Conservation (phyloP, 2,329 filamentous ascomycete species). For the Zymoseptoria ardabiliae region DNA sequence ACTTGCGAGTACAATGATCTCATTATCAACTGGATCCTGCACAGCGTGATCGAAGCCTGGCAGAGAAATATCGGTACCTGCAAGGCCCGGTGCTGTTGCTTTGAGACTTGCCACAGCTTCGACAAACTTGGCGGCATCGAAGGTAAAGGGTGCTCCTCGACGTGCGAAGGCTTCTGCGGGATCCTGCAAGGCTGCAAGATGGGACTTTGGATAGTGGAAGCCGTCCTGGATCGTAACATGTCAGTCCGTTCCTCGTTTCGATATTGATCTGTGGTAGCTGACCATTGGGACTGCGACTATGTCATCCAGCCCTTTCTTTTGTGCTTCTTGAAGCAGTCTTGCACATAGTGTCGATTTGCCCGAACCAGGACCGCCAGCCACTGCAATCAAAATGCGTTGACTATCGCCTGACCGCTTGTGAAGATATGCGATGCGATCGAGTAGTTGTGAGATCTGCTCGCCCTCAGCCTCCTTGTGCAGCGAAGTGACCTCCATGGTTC, state of each 20-base stretch:
- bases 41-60: constrained; percentile 32
- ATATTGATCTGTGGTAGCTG: not conserved
- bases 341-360: not conserved
- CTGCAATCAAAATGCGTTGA: not conserved
- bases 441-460: not conserved
- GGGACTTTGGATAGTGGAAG: constrained; percentile 30
- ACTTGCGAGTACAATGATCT: constrained; percentile 19
- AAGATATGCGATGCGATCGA: not conserved
- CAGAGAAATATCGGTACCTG: constrained; percentile 14
- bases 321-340: not conserved
- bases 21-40: constrained; percentile 30
- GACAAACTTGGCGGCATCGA: constrained; percentile 28
- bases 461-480: not conserved
- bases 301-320: not conserved
- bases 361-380: not conserved
- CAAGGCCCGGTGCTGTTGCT: constrained; percentile 14
- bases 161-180: constrained; percentile 29
- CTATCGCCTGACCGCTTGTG: not conserved
- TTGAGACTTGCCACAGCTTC: constrained; percentile 24
- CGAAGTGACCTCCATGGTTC: not conserved
- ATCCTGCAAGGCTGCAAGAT: constrained; percentile 29
- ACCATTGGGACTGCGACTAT: not conserved
- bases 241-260: not conserved
- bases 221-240: constrained; percentile 27
- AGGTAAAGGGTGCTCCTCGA: constrained; percentile 35